Evolutionary conservation across 2,329 filamentous ascomycete genomes (phyloP).

Genomic region (Pezicula neosporulosa): DNA sequence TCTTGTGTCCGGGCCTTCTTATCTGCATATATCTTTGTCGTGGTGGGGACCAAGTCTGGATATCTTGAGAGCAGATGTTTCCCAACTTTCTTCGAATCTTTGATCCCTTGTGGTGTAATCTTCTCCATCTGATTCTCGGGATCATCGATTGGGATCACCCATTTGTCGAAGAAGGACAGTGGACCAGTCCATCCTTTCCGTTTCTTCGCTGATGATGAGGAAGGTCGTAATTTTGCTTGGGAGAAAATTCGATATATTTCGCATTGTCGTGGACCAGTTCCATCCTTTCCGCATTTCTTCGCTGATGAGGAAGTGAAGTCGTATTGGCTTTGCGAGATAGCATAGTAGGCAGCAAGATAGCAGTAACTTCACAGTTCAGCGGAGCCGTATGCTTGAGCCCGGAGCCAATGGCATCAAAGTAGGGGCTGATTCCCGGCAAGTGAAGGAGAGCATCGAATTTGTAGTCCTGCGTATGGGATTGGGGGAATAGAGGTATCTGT

Average conservation of each 20-base stretch:
- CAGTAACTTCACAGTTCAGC: slow-evolving; percentile 45
- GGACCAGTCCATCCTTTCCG: slow-evolving; percentile 23
- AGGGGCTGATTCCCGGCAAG: slow-evolving; percentile 52
- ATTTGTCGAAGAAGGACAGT: slow-evolving; percentile 22
- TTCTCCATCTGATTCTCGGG: slow-evolving; percentile 25
- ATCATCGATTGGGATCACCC: slow-evolving; percentile 25
- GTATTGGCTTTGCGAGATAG: no score
- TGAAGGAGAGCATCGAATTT: slow-evolving; percentile 52
- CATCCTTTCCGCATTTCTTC: no score
- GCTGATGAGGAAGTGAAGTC: no score
- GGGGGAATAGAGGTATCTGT: slow-evolving; percentile 7
- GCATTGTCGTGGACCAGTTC: no score
- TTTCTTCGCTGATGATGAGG: slow-evolving; percentile 7
- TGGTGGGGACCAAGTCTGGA: slow-evolving; percentile 23
- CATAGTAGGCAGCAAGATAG: no score
- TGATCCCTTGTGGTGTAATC: slow-evolving; percentile 25
- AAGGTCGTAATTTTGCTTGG: no score
- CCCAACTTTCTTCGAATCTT: slow-evolving; percentile 24
- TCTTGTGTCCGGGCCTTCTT: slow-evolving; percentile 27
- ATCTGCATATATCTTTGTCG: slow-evolving; percentile 25
- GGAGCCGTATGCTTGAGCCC: slow-evolving; percentile 40
- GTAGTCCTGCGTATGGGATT: slow-evolving; percentile 31
- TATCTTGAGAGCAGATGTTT: slow-evolving; percentile 24
- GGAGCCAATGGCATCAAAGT: slow-evolving; percentile 44
- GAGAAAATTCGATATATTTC: slow-evolving; percentile 52